Conservation (phyloP, 306 rosid species). For the Prunus padus region DNA sequence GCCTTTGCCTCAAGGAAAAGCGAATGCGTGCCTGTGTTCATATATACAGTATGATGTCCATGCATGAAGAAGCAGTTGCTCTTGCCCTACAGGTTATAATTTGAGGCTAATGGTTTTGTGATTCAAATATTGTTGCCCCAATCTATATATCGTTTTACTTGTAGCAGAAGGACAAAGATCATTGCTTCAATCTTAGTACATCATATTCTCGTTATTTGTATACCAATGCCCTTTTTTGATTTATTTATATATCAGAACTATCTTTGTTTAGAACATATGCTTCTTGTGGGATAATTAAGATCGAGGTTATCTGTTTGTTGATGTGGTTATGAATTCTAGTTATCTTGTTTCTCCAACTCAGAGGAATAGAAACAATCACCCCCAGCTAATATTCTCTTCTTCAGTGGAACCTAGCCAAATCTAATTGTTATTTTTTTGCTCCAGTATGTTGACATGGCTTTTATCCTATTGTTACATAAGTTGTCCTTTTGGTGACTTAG, state of each 20-base stretch:
- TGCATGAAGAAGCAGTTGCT: conserved; percentile 99
- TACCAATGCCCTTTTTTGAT: not conserved
- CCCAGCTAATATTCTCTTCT: conserved; percentile 5
- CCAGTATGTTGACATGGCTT: conserved; percentile 1
- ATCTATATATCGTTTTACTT: not conserved
- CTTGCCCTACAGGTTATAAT: conserved; percentile 84
- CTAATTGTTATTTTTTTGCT: not conserved
- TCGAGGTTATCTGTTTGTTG: not conserved
- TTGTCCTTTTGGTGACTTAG: conserved; percentile 42
- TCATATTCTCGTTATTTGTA: not conserved
- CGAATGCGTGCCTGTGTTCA: conserved; percentile 99
- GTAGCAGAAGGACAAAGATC: not conserved
- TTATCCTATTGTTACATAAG: conserved; percentile 10
- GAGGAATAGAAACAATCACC: conserved; percentile 21
- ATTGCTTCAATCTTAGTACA: not conserved
- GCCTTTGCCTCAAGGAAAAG: conserved; percentile 97
- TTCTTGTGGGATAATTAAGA: not conserved
- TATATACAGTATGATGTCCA: conserved; percentile 98
- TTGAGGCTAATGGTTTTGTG: conserved; percentile 28
- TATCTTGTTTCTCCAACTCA: conserved; percentile 3
- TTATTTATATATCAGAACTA: not conserved
- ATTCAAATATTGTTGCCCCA: not conserved
- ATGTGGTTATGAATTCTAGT: not conserved
- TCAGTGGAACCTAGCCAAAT: conserved; percentile 4
- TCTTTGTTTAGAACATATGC: not conserved